Evolutionary conservation across 169 alveolate genomes (phyloP).

Genomic region (Eimeria mitis): DNA sequence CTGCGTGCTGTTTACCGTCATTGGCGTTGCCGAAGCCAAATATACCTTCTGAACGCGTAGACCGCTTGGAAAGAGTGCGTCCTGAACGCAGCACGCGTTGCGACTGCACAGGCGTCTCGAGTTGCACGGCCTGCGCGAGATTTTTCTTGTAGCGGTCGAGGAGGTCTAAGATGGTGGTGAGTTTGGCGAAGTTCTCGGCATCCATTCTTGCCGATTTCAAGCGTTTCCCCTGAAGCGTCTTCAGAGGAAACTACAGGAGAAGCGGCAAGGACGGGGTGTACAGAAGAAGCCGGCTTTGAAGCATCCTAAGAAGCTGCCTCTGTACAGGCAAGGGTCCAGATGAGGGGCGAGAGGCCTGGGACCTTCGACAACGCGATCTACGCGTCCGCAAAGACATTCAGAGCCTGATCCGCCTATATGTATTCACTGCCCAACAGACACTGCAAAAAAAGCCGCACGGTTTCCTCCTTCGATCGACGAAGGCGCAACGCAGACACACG

Average conservation of each 20-base stretch:
- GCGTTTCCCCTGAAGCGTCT: slow-evolving; percentile 8
- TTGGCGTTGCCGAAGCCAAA: slow-evolving; percentile 37
- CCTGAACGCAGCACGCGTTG: not conserved
- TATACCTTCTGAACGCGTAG: slow-evolving; percentile 37
- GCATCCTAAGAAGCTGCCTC: slow-evolving; percentile 11
- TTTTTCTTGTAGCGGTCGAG: slow-evolving; percentile 73
- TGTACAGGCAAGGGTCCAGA: not conserved
- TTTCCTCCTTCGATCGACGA: not conserved
- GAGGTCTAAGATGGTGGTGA: slow-evolving; percentile 67
- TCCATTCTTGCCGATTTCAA: slow-evolving; percentile 39
- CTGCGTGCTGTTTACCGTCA: not conserved
- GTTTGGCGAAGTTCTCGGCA: slow-evolving; percentile 73
- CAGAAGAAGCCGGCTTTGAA: slow-evolving; percentile 10
- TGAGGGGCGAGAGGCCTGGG: not conserved
- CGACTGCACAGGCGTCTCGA: not conserved
- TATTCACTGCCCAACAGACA: not conserved
- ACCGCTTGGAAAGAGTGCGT: slow-evolving; percentile 35
- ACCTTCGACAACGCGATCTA: not conserved
- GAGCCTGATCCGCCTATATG: not conserved
- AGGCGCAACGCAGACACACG: not conserved
- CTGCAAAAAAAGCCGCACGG: not conserved
- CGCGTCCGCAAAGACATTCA: not conserved
- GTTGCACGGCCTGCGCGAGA: slow-evolving; percentile 60
- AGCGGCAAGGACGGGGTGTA: not conserved
- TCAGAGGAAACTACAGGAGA: slow-evolving; percentile 11